Evolutionary conservation across 2,329 filamentous ascomycete genomes (phyloP).

Genomic region (Cytospora leucostoma): DNA sequence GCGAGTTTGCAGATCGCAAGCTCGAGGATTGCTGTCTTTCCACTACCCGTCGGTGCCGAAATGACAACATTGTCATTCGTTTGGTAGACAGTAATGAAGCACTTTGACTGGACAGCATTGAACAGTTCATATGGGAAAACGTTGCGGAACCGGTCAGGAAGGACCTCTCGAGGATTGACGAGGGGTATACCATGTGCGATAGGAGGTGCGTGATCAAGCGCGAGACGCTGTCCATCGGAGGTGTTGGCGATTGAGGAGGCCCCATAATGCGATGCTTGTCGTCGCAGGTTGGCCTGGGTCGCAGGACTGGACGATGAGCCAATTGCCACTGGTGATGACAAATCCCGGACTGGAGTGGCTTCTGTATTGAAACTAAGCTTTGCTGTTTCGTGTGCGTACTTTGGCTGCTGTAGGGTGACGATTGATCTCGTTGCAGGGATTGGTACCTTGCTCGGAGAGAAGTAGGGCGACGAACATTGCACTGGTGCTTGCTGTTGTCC

Average conservation of each 20-base stretch:
- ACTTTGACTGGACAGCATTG: conserved; percentile 82
- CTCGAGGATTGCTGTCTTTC: conserved; percentile 81
- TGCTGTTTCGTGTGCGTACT: background rate
- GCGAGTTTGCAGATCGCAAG: conserved; percentile 77
- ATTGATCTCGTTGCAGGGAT: background rate
- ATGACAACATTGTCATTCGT: conserved; percentile 76
- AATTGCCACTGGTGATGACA: background rate
- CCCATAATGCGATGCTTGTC: background rate
- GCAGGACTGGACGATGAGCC: conserved; percentile 13
- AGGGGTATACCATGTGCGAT: conserved; percentile 44
- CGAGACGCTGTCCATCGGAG: background rate
- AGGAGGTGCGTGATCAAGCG: conserved; percentile 35
- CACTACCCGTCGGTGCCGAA: conserved; percentile 80
- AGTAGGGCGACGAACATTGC: background rate
- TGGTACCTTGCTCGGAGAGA: background rate
- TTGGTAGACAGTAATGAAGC: conserved; percentile 66
- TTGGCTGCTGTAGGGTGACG: background rate
- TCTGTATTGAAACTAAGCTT: background rate
- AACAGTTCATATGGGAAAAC: conserved; percentile 75
- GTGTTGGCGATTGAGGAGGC: background rate
- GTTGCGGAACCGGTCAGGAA: conserved; percentile 69
- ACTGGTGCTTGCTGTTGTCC: background rate
- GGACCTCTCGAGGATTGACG: conserved; percentile 46
- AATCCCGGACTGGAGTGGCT: background rate
- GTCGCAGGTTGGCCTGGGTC: conserved; percentile 8